Evolutionary conservation across 2,329 filamentous ascomycete species (phyloP).

Genomic region (Endocalyx cinctus): DNA sequence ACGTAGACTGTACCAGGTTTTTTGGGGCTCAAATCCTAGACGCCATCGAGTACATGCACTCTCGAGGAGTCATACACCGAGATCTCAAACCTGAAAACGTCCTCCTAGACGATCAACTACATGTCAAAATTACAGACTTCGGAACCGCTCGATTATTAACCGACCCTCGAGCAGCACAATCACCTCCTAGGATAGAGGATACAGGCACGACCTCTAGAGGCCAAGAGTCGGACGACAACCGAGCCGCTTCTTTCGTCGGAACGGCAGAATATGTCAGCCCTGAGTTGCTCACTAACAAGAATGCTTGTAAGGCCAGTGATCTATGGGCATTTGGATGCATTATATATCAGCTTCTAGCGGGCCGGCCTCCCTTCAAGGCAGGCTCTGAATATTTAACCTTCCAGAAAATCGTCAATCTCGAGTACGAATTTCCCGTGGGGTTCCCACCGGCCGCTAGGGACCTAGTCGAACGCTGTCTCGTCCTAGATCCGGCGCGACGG

Average conservation of each 20-base stretch:
- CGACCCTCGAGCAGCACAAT: conserved; percentile 44
- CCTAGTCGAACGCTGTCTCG: conserved; percentile 82
- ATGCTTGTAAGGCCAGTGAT: conserved; percentile 95
- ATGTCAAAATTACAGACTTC: conserved; percentile 98
- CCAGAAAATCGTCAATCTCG: conserved; percentile 92
- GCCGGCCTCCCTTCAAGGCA: conserved; percentile 94
- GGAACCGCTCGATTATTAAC: conserved; percentile 93
- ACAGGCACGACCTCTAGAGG: conserved; percentile 32
- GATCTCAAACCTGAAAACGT: conserved; percentile 98
- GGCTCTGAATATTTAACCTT: conserved; percentile 95
- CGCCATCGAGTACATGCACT: conserved; percentile 97
- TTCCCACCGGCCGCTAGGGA: conserved; percentile 86
- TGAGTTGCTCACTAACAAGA: conserved; percentile 93
- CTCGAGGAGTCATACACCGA: conserved; percentile 88
- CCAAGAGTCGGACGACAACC: conserved; percentile 54
- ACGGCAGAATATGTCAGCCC: conserved; percentile 98
- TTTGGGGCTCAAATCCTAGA: conserved; percentile 96
- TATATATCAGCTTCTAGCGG: conserved; percentile 90
- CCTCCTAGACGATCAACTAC: conserved; percentile 89
- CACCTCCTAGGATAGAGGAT: conserved; percentile 31
- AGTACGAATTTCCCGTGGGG: conserved; percentile 87
- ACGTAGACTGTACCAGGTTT: conserved; percentile 89
- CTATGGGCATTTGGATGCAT: conserved; percentile 99
- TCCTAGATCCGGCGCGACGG: conserved; percentile 78
- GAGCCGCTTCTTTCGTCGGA: conserved; percentile 92